A percentile compares a stretch with the other conserved stretches of the same genome.
Evolutionary conservation across 768 basidiomycete species (phyloP).

Genomic region (Kwoniella sp.): DNA sequence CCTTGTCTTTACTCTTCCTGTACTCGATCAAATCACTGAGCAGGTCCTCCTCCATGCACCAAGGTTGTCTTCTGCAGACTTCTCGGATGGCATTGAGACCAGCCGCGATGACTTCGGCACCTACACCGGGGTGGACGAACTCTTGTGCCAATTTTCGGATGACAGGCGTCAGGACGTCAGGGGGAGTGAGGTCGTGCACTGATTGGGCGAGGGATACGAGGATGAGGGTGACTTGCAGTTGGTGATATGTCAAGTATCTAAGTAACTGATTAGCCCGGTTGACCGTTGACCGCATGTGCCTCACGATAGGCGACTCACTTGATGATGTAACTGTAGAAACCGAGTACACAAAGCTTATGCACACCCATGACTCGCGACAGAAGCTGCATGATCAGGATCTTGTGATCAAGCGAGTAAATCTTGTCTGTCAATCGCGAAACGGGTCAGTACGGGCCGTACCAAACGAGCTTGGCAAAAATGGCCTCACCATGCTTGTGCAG

Average conservation of each 20-base stretch:
- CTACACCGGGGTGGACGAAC: constrained; percentile 96
- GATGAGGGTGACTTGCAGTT: constrained; percentile 88
- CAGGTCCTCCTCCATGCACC: constrained; percentile 95
- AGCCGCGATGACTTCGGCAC: constrained; percentile 90
- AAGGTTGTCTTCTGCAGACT: constrained; percentile 90
- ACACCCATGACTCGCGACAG: constrained; percentile 88
- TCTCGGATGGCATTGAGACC: constrained; percentile 96
- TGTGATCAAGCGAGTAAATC: constrained; percentile 94
- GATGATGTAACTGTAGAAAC: constrained; percentile 93
- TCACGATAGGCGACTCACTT: constrained; percentile 46
- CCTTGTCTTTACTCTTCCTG: constrained; percentile 90
- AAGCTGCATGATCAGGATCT: constrained; percentile 94
- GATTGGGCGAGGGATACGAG: constrained; percentile 92
- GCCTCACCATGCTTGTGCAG: constrained; percentile 66
- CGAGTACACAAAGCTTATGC: constrained; percentile 89
- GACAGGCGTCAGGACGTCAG: constrained; percentile 85
- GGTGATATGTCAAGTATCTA: constrained; percentile 88
- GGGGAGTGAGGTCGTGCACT: constrained; percentile 91
- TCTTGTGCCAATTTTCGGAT: constrained; percentile 89
- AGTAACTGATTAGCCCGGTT: not conserved
- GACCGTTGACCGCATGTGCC: not conserved
- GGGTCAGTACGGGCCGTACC: not conserved
- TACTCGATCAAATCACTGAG: constrained; percentile 92
- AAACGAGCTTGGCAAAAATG: not conserved
- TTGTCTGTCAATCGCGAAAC: constrained; percentile 66